These are phyloP conservation scores for Usnea hakonensis DNA, from an alignment of 495 filamentous ascomycete genomes.

Conservation along the genomic window DNA sequence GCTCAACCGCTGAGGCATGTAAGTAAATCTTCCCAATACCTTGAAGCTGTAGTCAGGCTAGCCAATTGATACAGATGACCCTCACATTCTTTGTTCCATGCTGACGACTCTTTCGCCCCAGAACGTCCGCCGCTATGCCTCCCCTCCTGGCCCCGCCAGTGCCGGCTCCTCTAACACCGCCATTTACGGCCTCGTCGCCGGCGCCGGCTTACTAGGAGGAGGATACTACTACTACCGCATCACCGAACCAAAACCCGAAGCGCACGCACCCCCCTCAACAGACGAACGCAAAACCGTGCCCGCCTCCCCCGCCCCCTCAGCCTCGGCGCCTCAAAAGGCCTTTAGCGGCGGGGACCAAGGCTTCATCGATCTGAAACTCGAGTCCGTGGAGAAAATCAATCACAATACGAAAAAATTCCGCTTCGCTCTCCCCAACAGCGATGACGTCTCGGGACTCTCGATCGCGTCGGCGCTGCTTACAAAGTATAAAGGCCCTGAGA, in stretches of 20 bases:
- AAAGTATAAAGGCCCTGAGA: constrained; percentile 70
- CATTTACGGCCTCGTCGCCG: constrained; percentile 33
- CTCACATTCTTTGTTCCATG: not conserved
- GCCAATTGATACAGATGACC: not conserved
- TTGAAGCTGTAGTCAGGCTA: not conserved
- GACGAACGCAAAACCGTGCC: constrained; percentile 14
- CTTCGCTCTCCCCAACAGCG: constrained; percentile 61
- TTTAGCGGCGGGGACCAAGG: constrained; percentile 85
- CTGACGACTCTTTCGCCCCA: constrained; percentile 18
- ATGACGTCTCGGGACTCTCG: constrained; percentile 71
- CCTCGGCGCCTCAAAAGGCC: constrained; percentile 24
- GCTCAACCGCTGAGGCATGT: constrained; percentile 45
- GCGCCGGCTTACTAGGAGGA: constrained; percentile 36
- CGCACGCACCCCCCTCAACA: constrained; percentile 7
- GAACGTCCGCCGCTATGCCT: constrained; percentile 47
- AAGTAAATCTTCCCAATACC: constrained; percentile 15
- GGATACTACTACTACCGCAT: constrained; percentile 40
- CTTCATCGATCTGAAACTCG: constrained; percentile 71
- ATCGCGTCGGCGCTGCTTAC: constrained; percentile 81
- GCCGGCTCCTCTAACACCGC: constrained; percentile 25
- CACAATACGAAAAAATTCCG: constrained; percentile 59
- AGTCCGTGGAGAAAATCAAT: constrained; percentile 54
- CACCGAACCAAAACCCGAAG: constrained; percentile 22
- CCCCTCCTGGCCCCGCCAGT: constrained; percentile 37
- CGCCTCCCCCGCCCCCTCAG: constrained; percentile 17